Conservation (phyloP, 2,329 filamentous ascomycete species). For the Didymella pinodella region DNA sequence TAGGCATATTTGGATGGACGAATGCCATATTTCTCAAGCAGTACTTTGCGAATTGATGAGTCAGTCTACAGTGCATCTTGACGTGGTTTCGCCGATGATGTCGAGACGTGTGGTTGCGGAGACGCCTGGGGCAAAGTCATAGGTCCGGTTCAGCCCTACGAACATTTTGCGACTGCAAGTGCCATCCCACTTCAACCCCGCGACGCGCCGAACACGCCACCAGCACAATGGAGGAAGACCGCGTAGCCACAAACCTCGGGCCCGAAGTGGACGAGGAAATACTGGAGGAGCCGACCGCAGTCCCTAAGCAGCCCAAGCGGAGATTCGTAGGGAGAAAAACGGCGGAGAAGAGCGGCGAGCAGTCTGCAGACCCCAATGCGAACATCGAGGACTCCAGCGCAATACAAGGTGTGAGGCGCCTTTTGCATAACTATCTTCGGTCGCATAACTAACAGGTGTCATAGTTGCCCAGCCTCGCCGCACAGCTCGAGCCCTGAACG, state of each 20-base stretch:
- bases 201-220: constrained; percentile 22
- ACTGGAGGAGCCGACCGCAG: constrained; percentile 57
- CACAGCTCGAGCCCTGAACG: constrained; percentile 82
- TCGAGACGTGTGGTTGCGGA: constrained; percentile 10
- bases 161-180: constrained; percentile 22
- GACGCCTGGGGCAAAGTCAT: constrained; percentile 2
- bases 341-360: constrained; percentile 65
- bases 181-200: constrained; percentile 29
- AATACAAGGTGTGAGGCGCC: constrained; percentile 68
- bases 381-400: constrained; percentile 69
- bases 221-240: constrained; percentile 75
- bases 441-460: constrained; percentile 13
- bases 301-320: constrained; percentile 79
- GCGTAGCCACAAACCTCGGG: constrained; percentile 73
- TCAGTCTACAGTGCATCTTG: not conserved
- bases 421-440: not conserved
- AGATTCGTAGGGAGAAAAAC: constrained; percentile 88
- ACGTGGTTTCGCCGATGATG: constrained; percentile 1
- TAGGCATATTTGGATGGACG: not conserved
- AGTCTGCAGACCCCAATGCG: constrained; percentile 46
- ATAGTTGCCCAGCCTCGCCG: constrained; percentile 75
- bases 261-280: constrained; percentile 72
- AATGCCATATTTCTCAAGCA: no score
- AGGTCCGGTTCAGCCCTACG: constrained; percentile 25
- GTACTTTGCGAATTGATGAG: not conserved